A percentile compares a stretch with the other conserved stretches of the same genome.
These are phyloP conservation scores for Diaporthe caulivora DNA, from an alignment of 2,329 filamentous ascomycete genomes.

Conservation along the genomic window DNA sequence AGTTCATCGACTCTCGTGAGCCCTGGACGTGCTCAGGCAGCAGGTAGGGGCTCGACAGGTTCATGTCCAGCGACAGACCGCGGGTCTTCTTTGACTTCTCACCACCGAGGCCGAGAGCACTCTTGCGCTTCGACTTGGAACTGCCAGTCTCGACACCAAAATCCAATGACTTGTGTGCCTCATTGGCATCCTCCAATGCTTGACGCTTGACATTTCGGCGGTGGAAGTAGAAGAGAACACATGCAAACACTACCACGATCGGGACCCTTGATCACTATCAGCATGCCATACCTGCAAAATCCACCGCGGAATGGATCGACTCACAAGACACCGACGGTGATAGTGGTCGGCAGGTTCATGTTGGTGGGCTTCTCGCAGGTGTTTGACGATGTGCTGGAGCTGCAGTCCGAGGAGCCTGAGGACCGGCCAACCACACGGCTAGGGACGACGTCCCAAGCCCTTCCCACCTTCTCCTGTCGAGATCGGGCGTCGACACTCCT, in stretches of 20 bases:
- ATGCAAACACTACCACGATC: constrained; percentile 58
- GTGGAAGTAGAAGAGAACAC: constrained; percentile 82
- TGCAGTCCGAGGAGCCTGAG: constrained; percentile 41
- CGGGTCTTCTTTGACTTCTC: constrained; percentile 65
- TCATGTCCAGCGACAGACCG: constrained; percentile 79
- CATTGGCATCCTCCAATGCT: constrained; percentile 81
- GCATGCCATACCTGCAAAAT: constrained; percentile 13
- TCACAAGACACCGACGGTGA: constrained; percentile 38
- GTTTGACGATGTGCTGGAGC: constrained; percentile 30
- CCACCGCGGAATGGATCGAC: constrained; percentile 3
- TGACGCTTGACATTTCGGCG: constrained; percentile 80
- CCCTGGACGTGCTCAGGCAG: constrained; percentile 84
- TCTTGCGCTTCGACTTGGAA: constrained; percentile 59
- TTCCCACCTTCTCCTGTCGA: constrained; percentile 21
- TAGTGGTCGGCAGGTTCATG: constrained; percentile 30
- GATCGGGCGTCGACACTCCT: constrained; percentile 37
- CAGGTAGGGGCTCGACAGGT: constrained; percentile 88
- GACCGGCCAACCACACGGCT: constrained; percentile 42
- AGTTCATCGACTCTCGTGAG: constrained; percentile 89
- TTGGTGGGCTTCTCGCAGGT: constrained; percentile 39
- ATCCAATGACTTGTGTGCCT: constrained; percentile 91
- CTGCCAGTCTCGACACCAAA: constrained; percentile 72
- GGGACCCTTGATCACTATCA: constrained; percentile 74
- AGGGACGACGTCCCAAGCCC: constrained; percentile 36
- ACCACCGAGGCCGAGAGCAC: constrained; percentile 64